These are phyloP conservation scores for Cardamine resedifolia DNA, from an alignment of 345 rosid species.

Conservation along the genomic window DNA sequence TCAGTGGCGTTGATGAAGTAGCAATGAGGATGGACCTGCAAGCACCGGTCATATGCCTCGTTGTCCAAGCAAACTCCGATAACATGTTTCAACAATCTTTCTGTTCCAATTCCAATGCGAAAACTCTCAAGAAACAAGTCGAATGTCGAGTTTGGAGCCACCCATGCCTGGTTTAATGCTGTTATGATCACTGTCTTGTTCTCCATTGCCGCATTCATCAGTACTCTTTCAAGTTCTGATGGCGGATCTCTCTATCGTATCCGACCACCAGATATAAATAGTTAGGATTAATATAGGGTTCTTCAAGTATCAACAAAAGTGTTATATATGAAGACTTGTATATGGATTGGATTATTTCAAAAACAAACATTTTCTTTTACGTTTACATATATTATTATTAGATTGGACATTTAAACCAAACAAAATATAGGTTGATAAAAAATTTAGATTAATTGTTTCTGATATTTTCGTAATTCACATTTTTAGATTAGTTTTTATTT, in stretches of 20 bases:
- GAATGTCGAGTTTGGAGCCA: background rate
- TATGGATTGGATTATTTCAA: background rate
- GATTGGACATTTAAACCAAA: no score
- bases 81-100: background rate
- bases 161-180: background rate
- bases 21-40: background rate
- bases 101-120: background rate
- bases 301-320: background rate
- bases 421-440: no score
- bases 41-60: background rate
- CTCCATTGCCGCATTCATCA: background rate
- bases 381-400: no score
- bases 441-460: no score
- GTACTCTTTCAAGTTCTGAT: background rate
- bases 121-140: background rate
- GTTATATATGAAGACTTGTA: background rate
- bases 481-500: no score
- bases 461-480: no score
- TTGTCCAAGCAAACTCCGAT: background rate
- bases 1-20: background rate
- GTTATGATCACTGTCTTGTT: background rate
- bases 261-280: background rate
- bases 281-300: background rate
- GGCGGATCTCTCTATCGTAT: background rate
- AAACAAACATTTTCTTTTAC: no score